Evolutionary conservation across 2,329 filamentous ascomycete genomes (phyloP).

Genomic region (Nectriaceae sp.): DNA sequence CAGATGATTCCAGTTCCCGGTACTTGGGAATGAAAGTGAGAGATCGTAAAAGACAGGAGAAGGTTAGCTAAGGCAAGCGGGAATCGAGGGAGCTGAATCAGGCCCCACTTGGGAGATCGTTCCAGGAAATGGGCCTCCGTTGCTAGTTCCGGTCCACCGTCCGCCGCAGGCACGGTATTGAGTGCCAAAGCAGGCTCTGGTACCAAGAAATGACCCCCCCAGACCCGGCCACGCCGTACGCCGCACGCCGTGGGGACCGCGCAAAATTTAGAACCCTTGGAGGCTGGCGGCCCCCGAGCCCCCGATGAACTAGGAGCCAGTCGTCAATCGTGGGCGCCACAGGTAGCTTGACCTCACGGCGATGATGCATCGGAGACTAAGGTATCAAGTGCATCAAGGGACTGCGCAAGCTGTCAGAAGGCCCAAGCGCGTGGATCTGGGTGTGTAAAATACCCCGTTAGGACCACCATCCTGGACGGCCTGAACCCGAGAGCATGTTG

Average conservation of each 20-base stretch:
- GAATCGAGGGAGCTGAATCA: not conserved
- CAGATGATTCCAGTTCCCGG: not conserved
- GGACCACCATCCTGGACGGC: slow-evolving; percentile 1
- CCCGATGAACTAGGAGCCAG: too few species aligned
- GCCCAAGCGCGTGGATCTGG: not conserved
- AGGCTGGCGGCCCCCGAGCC: too few species aligned
- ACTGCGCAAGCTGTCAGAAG: too few species aligned
- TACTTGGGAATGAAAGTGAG: not conserved
- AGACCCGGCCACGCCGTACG: not conserved
- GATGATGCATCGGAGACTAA: not conserved
- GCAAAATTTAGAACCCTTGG: not conserved
- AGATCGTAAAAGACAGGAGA: not conserved
- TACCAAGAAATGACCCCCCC: too few species aligned
- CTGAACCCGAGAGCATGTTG: not conserved
- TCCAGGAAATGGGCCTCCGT: not conserved
- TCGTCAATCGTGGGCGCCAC: too few species aligned
- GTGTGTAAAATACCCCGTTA: not conserved
- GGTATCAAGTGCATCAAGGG: too few species aligned
- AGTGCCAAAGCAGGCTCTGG: too few species aligned
- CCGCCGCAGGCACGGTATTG: too few species aligned
- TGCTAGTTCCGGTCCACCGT: too few species aligned
- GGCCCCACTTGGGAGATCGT: not conserved
- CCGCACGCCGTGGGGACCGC: not conserved
- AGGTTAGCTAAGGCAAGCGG: not conserved
- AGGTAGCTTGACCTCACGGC: not conserved